phyloP scores from a whole-genome alignment of 2,329 filamentous ascomycete genomes.

The Epichloe hybrida region DNA sequence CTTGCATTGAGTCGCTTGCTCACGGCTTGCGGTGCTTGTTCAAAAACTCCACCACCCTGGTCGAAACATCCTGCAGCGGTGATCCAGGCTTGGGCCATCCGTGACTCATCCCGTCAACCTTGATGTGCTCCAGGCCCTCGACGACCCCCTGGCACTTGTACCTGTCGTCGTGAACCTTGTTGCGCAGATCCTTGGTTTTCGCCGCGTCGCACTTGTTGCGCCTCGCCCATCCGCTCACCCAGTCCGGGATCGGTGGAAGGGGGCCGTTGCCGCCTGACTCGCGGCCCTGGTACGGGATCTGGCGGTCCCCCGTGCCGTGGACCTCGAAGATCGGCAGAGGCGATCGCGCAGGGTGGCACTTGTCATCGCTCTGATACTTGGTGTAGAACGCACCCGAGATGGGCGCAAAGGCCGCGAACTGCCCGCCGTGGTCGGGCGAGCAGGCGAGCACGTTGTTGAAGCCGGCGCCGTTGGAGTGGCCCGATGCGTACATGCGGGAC shows the following conservation, averaged over 20 bases:
- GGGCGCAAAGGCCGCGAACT: conserved; percentile 28
- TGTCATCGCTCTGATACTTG: conserved; percentile 13
- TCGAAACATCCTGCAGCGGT: conserved; percentile 2
- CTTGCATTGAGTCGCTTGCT: no score
- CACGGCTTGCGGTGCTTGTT: conserved; percentile 2
- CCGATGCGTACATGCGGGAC: conserved; percentile 28
- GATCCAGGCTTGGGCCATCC: conserved; percentile 6
- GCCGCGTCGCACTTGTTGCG: conserved; percentile 10
- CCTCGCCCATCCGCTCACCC: conserved; percentile 24
- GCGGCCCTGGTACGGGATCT: conserved; percentile 29
- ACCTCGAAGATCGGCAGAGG: conserved; percentile 33
- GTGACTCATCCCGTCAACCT: conserved; percentile 8
- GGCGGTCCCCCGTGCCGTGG: conserved; percentile 34
- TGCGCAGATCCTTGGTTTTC: background rate
- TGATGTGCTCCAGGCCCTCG: conserved; percentile 9
- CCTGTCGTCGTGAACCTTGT: conserved; percentile 7
- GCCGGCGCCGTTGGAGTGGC: conserved; percentile 31
- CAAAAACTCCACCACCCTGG: conserved; percentile 5
- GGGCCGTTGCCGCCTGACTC: conserved; percentile 25
- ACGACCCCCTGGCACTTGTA: conserved; percentile 8
- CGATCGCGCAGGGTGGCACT: conserved; percentile 25
- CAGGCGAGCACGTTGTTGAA: conserved; percentile 30
- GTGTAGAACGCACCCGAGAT: conserved; percentile 30
- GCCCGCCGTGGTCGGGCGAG: conserved; percentile 18
- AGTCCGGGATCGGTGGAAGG: conserved; percentile 29